Evolutionary conservation across 345 rosid species (phyloP), one percentile per base, ranked within the genome.

Genomic region (Nephelium lappaceum): DNA sequence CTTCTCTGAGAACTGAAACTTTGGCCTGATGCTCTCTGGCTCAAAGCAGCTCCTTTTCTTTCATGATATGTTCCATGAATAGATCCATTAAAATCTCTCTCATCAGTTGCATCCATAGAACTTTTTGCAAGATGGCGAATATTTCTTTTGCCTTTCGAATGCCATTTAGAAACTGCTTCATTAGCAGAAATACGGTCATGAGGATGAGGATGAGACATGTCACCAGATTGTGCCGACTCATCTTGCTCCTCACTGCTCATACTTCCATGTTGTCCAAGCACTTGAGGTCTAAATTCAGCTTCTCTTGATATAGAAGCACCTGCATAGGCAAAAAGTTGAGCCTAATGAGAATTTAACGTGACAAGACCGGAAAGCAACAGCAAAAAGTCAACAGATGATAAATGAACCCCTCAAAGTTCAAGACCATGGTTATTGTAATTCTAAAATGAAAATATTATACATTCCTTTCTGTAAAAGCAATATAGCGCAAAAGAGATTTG

Each of bases 111-210:
- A 70, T 87, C 88, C 41, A 82, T 71, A 74, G 90, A 81, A 82
- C 86, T 82, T 79, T 88, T 91, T 57, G 88, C 78, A 75, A 94
- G 87, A 81, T 89, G 86, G 6, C 99, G 90, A 45, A 84, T 81
- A 73, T 93, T 94, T 83, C 98, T 90, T 85, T 94, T 97, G 76
- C 99, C 91, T 89, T 91, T 97, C 68, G 85, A 84, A 81, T 87
- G 94, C 99, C 99, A 97, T 77, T 90, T 93, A 84, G 98, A 93
- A 81, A 92, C 96, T 58, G 93, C 83, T 81, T 86, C 95, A 72
- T 85, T 83, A 69, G 73, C 81, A 74, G 81, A 79, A 81, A 78
- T 83, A 72, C 84, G 87, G 64, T 87, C 85, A 42, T 78, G 89
- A 43, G 84, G 84, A 85, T 88, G 86, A 61, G 86, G 81, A 79